A percentile compares a stretch with the other conserved stretches of the same genome.
These are phyloP conservation scores for Penicillium paxilli DNA, from an alignment of 495 filamentous ascomycete species.

Conservation along the genomic window DNA sequence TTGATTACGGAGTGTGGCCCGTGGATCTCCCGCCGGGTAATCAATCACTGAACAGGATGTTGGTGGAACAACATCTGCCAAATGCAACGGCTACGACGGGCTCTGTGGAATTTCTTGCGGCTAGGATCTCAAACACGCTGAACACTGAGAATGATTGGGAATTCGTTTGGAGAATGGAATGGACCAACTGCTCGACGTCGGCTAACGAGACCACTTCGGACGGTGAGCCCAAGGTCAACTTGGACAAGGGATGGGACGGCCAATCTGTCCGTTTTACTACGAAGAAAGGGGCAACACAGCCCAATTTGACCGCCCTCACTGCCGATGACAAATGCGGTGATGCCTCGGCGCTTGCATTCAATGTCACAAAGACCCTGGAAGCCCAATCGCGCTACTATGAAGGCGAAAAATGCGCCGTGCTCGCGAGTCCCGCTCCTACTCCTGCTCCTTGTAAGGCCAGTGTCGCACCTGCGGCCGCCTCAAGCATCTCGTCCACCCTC, in stretches of 20 bases:
- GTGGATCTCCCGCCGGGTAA: slow-evolving; percentile 2
- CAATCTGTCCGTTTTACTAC: slow-evolving; percentile 3
- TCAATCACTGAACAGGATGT: not conserved
- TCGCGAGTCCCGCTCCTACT: slow-evolving; percentile 3
- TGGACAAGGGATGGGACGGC: not conserved
- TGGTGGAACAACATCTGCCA: slow-evolving; percentile 1
- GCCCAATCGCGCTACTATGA: not conserved
- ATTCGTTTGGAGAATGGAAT: slow-evolving; percentile 3
- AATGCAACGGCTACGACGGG: slow-evolving; percentile 1
- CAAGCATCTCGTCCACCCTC: slow-evolving; percentile 1
- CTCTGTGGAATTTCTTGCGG: slow-evolving; percentile 1
- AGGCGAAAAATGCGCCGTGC: slow-evolving; percentile 6
- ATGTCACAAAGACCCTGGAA: slow-evolving; percentile 3
- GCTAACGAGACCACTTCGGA: slow-evolving; percentile 4
- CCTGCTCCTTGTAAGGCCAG: slow-evolving; percentile 8
- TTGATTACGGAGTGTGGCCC: slow-evolving; percentile 1
- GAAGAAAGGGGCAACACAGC: slow-evolving; percentile 2
- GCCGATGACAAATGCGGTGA: slow-evolving; percentile 6
- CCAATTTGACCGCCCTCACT: slow-evolving; percentile 2
- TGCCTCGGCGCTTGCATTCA: not conserved
- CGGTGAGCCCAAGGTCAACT: not conserved
- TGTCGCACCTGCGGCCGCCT: slow-evolving; percentile 1
- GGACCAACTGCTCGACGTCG: slow-evolving; percentile 7
- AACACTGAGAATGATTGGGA: slow-evolving; percentile 7
- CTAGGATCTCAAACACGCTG: slow-evolving; percentile 4